Base-by-base conservation (phyloP, 306 rosid species). In the Trichosanthes truncata region DNA sequence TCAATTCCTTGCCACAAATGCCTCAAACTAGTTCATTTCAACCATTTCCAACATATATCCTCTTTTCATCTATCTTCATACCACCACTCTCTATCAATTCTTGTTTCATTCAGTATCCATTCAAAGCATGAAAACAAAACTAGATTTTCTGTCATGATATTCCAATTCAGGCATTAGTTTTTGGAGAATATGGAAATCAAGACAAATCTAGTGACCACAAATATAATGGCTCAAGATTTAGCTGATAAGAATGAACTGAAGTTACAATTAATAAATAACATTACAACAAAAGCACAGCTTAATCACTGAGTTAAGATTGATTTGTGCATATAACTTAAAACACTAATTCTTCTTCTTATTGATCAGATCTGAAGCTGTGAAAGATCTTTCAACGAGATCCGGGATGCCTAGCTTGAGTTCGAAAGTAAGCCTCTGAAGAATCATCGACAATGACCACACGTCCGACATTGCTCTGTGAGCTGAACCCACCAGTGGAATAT, bases 401-500 rank as follows among this genome's bases (percentile, higher is more conserved):
- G 93, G 51, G 12, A 86, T 52, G 17, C 90, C 41, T 80, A 90
- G 81, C 80, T 93, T 89, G 89, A 92, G 85, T 53, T 85, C 88
- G 77, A 15, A 79, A 59, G 90, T 87, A 86, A 95, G 69, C 85
- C 65, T 85, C 66, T 87, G 89, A 89, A 95, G 84, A 83, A 95
- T 61, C 83, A 41, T 15, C 9, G 97, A 80, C 90, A 93, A 66
- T 53, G 81, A 71, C 52, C 71, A 68, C 82, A 91, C 99, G 31
- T 95, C 99, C 20, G 89, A 80, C 97, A 90, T 89, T 80, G 99
- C 97, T 80, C 99, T 88, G 81, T 92, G 97, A 79, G 96, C 97
- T 69, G 89, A 17, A 65, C 96, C 97, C 55, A 77, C 87, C 81
- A 79, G 77, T 45, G 88, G 84, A 74, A 95, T 82, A 62, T 53